Conservation (phyloP, 345 rosid species). For the Citropsis articulata region DNA sequence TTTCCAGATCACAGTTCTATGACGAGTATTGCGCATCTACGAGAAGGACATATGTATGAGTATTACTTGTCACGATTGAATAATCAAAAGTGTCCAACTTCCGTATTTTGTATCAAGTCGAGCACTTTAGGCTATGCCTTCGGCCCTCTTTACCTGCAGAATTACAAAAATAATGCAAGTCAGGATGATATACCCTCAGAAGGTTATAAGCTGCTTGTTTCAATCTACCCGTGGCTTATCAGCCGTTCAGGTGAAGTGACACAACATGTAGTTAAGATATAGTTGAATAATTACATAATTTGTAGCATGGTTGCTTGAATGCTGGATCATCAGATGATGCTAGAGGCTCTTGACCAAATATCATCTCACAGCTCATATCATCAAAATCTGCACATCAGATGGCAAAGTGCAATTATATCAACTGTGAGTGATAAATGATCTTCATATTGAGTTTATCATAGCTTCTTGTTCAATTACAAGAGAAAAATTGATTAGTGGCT, state of each 20-base stretch:
- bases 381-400: constrained; percentile 71
- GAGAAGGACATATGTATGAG: neutral
- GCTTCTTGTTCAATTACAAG: constrained; percentile 1
- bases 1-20: neutral
- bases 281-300: constrained; percentile 52
- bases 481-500: neutral
- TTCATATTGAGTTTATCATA: constrained; percentile 2
- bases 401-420: neutral
- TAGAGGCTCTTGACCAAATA: constrained; percentile 88
- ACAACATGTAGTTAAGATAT: neutral
- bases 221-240: neutral
- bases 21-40: neutral
- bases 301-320: constrained; percentile 76
- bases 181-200: neutral
- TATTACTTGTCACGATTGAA: neutral
- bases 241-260: neutral
- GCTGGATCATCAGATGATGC: constrained; percentile 67
- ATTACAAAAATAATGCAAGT: constrained; percentile 3
- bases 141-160: constrained; percentile 66
- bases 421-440: neutral
- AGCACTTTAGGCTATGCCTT: constrained; percentile 52
- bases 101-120: constrained; percentile 17
- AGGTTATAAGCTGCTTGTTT: neutral
- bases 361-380: constrained; percentile 92
- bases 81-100: neutral